Conservation (phyloP, 2,329 filamentous ascomycete species). For the Dryadomyces sulphureus region DNA sequence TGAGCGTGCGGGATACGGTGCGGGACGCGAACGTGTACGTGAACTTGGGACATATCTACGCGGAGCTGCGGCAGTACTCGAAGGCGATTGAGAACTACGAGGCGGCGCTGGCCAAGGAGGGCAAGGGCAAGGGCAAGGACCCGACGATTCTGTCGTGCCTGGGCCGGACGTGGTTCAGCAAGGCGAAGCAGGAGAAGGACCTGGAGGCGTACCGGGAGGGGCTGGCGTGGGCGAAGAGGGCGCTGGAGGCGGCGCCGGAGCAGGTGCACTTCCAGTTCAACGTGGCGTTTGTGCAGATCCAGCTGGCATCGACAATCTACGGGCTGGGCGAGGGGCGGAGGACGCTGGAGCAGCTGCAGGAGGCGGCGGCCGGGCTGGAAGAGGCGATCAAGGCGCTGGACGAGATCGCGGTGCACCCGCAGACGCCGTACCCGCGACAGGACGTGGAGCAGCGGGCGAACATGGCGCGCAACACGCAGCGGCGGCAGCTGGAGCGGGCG, state of each 20-base stretch:
- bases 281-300: slow-evolving; percentile 92
- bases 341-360: slow-evolving; percentile 65
- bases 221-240: slow-evolving; percentile 50
- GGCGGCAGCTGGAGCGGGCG: slow-evolving; percentile 76
- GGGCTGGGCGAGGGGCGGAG: slow-evolving; percentile 60
- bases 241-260: slow-evolving; percentile 63
- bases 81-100: slow-evolving; percentile 96
- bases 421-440: slow-evolving; percentile 74
- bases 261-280: slow-evolving; percentile 94
- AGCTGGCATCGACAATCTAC: slow-evolving; percentile 72
- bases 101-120: slow-evolving; percentile 62
- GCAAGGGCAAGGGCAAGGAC: slow-evolving; percentile 58
- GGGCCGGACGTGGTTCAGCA: slow-evolving; percentile 74
- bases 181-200: slow-evolving; percentile 50
- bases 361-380: slow-evolving; percentile 62
- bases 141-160: slow-evolving; percentile 71
- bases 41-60: slow-evolving; percentile 87
- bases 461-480: slow-evolving; percentile 93
- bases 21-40: slow-evolving; percentile 79
- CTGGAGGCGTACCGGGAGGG: slow-evolving; percentile 42
- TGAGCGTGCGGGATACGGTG: slow-evolving; percentile 79
- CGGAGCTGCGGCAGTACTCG: slow-evolving; percentile 76
- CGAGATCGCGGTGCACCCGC: slow-evolving; percentile 44
- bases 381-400: slow-evolving; percentile 64
- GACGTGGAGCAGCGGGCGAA: slow-evolving; percentile 91